Percentiles rank a stretch among this genome's conserved stretches.
Conservation (phyloP, 352 stramenopile genomes). For the Pythium apleroticum region DNA sequence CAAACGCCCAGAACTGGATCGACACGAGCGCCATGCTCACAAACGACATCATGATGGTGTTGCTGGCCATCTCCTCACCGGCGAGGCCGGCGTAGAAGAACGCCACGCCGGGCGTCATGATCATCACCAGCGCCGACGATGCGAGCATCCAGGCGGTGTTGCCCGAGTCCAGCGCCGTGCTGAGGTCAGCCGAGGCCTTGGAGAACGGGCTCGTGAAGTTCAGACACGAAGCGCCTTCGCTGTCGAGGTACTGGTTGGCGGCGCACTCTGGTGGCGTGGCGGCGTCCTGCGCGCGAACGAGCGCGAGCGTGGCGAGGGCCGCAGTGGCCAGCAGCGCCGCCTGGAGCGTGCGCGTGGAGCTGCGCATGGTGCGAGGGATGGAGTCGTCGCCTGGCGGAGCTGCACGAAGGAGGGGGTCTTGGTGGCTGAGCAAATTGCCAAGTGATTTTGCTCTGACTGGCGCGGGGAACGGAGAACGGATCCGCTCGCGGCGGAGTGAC, state of each 20-base stretch:
- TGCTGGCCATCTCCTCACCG: conserved; percentile 69
- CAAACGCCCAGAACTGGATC: conserved; percentile 78
- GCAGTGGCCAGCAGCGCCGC: conserved; percentile 13
- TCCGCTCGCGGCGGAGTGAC: neutral
- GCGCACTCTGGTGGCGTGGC: conserved; percentile 1
- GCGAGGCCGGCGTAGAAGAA: conserved; percentile 82
- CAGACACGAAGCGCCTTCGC: conserved; percentile 10
- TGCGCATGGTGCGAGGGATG: conserved; percentile 7
- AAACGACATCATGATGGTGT: conserved; percentile 84
- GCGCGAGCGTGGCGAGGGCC: conserved; percentile 5
- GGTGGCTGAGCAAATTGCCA: conserved; percentile 19
- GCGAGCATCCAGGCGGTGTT: conserved; percentile 54
- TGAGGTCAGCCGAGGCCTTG: conserved; percentile 28
- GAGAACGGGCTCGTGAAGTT: conserved; percentile 28
- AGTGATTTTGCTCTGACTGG: conserved; percentile 8
- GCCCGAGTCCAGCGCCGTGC: conserved; percentile 33
- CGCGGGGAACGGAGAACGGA: too few species aligned
- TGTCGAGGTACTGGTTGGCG: conserved; percentile 25
- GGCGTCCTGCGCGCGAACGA: conserved; percentile 14
- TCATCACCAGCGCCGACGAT: conserved; percentile 39
- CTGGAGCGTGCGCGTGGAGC: conserved; percentile 8
- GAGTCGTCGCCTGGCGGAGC: neutral
- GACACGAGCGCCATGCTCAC: conserved; percentile 75
- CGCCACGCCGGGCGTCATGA: conserved; percentile 51
- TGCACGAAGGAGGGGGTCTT: conserved; percentile 8